phyloP scores from a whole-genome alignment of 1,284 basidiomycete genomes.

The Neolentinus lepideus region DNA sequence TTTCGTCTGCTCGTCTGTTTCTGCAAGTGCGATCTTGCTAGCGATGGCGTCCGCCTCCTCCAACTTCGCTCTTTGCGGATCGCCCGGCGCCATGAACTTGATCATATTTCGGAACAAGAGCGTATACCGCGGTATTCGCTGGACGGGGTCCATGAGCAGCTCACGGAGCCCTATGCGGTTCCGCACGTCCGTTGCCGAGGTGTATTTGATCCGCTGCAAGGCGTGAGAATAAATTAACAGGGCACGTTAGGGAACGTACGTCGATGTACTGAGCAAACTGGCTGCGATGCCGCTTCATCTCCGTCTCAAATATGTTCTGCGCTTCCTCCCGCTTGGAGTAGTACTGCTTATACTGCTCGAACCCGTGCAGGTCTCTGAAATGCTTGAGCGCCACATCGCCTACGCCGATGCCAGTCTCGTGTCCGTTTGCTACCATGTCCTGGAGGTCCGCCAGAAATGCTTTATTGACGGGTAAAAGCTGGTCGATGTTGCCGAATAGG shows the following conservation, averaged over 20 bases:
- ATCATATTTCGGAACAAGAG: conserved; percentile 89
- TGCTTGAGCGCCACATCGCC: conserved; percentile 86
- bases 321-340: conserved; percentile 92
- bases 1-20: conserved; percentile 88
- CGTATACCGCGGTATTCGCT: conserved; percentile 94
- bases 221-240: neutral
- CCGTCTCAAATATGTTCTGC: conserved; percentile 81
- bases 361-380: conserved; percentile 74
- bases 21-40: conserved; percentile 87
- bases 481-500: conserved; percentile 92
- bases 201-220: conserved; percentile 80
- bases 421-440: conserved; percentile 55
- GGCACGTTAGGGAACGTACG: conserved; percentile 37
- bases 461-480: conserved; percentile 81
- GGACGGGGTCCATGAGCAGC: conserved; percentile 99
- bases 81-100: conserved; percentile 74
- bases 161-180: conserved; percentile 90
- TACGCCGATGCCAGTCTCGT: conserved; percentile 49
- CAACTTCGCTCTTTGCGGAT: conserved; percentile 76
- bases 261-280: conserved; percentile 82
- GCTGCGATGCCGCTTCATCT: conserved; percentile 70
- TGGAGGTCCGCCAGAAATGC: conserved; percentile 85
- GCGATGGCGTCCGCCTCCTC: conserved; percentile 86
- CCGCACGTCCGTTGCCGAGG: conserved; percentile 62
- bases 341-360: conserved; percentile 89